Evolutionary conservation across 2,329 filamentous ascomycete genomes (phyloP).

Genomic region (Coniochaeta sp.): DNA sequence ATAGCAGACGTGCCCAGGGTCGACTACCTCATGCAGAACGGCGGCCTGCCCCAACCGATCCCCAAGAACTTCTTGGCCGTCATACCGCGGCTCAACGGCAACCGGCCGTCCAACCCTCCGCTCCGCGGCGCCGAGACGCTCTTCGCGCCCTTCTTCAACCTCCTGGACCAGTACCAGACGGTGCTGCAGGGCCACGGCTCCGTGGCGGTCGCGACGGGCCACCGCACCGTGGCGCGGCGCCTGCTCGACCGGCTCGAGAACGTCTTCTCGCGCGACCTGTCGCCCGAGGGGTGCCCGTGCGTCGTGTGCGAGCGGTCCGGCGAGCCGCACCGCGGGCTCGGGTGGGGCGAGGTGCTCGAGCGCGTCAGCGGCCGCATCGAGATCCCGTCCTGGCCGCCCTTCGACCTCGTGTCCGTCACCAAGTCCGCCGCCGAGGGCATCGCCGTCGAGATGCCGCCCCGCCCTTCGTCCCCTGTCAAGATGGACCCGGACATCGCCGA

Average conservation of each 20-base stretch:
- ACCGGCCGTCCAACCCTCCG: conserved; percentile 54
- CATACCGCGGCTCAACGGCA: conserved; percentile 48
- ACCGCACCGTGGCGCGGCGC: conserved; percentile 85
- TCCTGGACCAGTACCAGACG: conserved; percentile 78
- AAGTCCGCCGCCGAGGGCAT: conserved; percentile 54
- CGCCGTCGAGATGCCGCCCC: conserved; percentile 53
- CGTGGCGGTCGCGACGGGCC: conserved; percentile 88
- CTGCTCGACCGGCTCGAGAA: conserved; percentile 86
- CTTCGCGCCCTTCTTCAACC: conserved; percentile 74
- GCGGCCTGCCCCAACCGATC: conserved; percentile 65
- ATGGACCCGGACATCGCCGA: conserved; percentile 92
- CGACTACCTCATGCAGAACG: conserved; percentile 87
- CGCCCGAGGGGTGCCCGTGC: conserved; percentile 76
- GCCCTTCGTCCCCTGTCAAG: conserved; percentile 58
- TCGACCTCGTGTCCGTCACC: conserved; percentile 60
- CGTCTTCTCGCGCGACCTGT: conserved; percentile 89
- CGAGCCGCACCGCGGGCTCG: conserved; percentile 64
- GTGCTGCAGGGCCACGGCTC: conserved; percentile 82
- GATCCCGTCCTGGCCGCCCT: conserved; percentile 82
- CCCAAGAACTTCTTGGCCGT: conserved; percentile 67
- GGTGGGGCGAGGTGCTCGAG: conserved; percentile 94
- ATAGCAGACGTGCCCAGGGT: conserved; percentile 70
- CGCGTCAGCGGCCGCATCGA: conserved; percentile 84
- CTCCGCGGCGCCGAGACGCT: conserved; percentile 63
- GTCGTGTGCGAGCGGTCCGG: conserved; percentile 66